Base-by-base conservation (phyloP, 2,329 filamentous ascomycete genomes). In the Rhynchosporium graminicola region DNA sequence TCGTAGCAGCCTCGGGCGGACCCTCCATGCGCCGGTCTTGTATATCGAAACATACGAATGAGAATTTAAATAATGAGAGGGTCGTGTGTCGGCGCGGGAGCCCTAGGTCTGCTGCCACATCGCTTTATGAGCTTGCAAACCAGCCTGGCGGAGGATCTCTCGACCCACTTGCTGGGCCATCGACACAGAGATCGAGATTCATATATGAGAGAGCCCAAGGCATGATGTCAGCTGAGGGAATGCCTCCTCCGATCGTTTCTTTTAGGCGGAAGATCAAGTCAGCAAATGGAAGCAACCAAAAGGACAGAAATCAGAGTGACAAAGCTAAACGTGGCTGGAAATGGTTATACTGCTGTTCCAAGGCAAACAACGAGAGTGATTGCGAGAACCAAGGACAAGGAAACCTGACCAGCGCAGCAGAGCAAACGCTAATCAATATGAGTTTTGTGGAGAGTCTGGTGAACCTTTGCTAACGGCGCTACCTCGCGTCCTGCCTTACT, bases 391-490 rank as follows among this genome's bases (percentile, higher is more conserved):
- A 58, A 2, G 20, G 33, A 31, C 42, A 48, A 40, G 56, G n/a
- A 40, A 48, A 58, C 3, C n/a, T 29, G 31, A 33, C 29, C 55
- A 36, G 42, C 6, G 15, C 28, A 20, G 20, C 26, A 31, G 43
- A 33, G 10, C 29, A 48, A 7, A 38, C 5, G 3, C n/a, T 20
- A 10, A 57, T 46, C 28, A 57, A 26, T n/a, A 48, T 50, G 43
- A 50, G 31, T 26, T 58, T 45, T n/a, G 43, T 48, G 31, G 56
- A 50, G 20, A 58, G 56, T 15, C 31, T 58, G 56, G 56, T 58
- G 33, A 58, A 58, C 45, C 29, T 36, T 58, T 40, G 43, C 4
- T 7, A 26, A 40, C 6, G 29, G 45, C n/a, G 15, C 45, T 3
- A 13, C 29, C 20, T 13, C 40, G 3, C 31, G 15, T 40, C 29